Conservation (phyloP, 2,329 filamentous ascomycete species). For the Pestalotiopsis sp. region DNA sequence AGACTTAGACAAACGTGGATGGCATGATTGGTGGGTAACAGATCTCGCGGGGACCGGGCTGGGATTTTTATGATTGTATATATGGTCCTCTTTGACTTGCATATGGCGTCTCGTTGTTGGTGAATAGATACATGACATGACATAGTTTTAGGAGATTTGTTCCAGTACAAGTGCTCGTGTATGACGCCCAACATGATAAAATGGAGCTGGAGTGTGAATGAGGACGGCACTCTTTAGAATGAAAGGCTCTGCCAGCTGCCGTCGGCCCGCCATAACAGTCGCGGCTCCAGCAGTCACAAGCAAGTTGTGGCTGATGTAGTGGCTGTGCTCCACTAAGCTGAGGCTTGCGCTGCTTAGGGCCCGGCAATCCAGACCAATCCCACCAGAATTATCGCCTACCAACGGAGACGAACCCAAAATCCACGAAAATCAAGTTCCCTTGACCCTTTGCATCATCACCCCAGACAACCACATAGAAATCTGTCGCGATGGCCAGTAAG, state of each 20-base stretch:
- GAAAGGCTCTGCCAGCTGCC: neutral
- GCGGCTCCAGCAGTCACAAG: neutral
- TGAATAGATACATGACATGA: neutral
- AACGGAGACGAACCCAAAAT: slow-evolving; percentile 4
- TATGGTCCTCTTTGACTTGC: neutral
- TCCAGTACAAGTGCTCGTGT: no score
- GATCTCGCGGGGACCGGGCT: no score
- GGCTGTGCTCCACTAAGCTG: neutral
- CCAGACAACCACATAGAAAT: slow-evolving; percentile 18
- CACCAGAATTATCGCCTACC: slow-evolving; percentile 20
- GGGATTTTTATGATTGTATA: neutral
- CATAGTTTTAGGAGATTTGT: neutral
- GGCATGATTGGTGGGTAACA: neutral
- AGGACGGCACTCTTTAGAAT: no score
- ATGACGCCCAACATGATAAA: no score
- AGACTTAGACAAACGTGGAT: neutral
- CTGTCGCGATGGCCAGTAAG: slow-evolving; percentile 70
- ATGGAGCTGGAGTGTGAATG: no score
- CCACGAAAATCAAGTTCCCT: slow-evolving; percentile 4
- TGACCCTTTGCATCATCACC: slow-evolving; percentile 12
- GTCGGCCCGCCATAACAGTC: neutral
- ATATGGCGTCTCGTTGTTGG: neutral
- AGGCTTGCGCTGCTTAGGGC: neutral
- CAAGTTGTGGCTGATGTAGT: neutral
- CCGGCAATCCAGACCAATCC: slow-evolving; percentile 17